Base-by-base conservation (phyloP, 352 stramenopile species). In the Albugo laibachii region DNA sequence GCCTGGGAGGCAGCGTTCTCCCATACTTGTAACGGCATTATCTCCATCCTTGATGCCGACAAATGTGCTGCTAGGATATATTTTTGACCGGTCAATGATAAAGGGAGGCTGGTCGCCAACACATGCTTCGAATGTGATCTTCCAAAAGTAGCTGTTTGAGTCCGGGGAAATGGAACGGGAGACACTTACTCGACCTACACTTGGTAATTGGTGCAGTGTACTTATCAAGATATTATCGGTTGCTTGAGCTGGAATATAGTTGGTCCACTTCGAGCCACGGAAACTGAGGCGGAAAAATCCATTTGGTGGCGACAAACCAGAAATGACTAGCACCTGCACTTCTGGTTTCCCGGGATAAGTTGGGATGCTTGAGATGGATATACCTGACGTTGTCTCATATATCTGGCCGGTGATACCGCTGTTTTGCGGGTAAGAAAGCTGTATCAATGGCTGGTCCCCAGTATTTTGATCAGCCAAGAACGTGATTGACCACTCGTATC, bases 211-310 rank as follows among this genome's bases (percentile, higher is more conserved):
- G 53, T 84, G 57, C 0, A 87, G 57, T 6, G 76, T 59, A 31
- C 76, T 52, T 47, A 78, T 61, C 1, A 88, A 42, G 21, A 76
- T 53, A 5, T 42, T 49, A 2, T 56, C 59, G 0, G 58, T 55
- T 5, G 71, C 52, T 0, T 59, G 55, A 1, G 66, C 69, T 0
- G 62, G 59, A n/a, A 86, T 49, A 36, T 73, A 80, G 49, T 73
- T 81, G 10, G 67, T 75, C 72, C 71, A 87, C 0, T 61, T 31
- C 0, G 72, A 84, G 0, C 77, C 76, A 13, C 73, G 80, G 47
- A 83, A 87, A 20, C 69, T 77, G 19, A 91, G 57, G 0, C 65
- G 60, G 36, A 86, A 91, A 52, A 72, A 86, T 10, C 80, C 80
- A 1, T 47, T 57, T 1, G 49, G 24, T 1, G 43, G 46, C 1